These are phyloP conservation scores for Aspergillus avenaceus DNA, from an alignment of 495 filamentous ascomycete genomes.

Conservation along the genomic window DNA sequence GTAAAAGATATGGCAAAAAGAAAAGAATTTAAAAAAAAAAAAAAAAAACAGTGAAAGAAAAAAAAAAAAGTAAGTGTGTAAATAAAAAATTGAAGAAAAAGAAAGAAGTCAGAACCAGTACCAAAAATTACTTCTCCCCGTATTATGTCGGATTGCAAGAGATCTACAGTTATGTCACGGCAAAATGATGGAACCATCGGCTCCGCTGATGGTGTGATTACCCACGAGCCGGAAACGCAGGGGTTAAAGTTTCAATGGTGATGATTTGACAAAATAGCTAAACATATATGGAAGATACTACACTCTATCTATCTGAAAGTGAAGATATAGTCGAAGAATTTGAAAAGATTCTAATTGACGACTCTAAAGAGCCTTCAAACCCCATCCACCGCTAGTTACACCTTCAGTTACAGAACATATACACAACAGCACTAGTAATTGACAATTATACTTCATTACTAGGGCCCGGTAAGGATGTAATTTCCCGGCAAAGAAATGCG, in stretches of 20 bases:
- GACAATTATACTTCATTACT: background rate
- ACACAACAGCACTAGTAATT: background rate
- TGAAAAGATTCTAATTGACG: background rate
- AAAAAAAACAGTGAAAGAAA: background rate
- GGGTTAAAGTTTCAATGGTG: background rate
- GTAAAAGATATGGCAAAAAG: background rate
- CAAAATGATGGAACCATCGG: slow-evolving; percentile 31
- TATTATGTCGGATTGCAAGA: slow-evolving; percentile 1
- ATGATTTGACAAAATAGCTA: no score
- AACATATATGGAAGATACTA: no score
- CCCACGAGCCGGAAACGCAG: slow-evolving; percentile 1
- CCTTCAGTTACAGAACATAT: background rate
- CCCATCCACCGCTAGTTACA: no score
- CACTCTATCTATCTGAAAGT: no score
- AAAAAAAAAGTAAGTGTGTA: background rate
- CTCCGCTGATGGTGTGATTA: slow-evolving; percentile 40
- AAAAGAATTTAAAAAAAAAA: background rate
- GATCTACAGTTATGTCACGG: slow-evolving; percentile 14
- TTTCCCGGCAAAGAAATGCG: slow-evolving; percentile 7
- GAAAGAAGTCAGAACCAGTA: slow-evolving; percentile 11
- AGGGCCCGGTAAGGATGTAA: slow-evolving; percentile 3
- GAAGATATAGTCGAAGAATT: background rate
- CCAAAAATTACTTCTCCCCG: slow-evolving; percentile 6
- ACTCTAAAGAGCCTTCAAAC: no score
- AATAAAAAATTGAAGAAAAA: slow-evolving; percentile 3